Evolutionary conservation across 2,329 filamentous ascomycete genomes (phyloP).

Genomic region (Trichoderma pleuroti): DNA sequence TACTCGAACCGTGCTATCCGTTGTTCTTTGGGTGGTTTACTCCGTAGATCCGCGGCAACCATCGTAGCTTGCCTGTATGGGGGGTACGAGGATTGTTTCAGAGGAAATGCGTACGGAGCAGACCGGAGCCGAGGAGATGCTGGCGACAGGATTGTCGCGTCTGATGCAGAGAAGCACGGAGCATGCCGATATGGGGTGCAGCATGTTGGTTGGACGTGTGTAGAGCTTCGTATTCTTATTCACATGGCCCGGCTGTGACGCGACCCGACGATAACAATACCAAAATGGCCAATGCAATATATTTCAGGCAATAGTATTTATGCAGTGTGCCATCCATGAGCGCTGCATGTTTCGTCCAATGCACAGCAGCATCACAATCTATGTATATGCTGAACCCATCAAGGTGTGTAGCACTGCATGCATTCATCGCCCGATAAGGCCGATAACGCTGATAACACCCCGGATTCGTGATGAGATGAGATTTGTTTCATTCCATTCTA

Average conservation of each 20-base stretch:
- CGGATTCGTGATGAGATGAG: background rate
- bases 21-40: background rate
- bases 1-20: background rate
- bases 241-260: background rate
- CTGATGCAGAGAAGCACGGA: background rate
- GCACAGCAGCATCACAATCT: background rate
- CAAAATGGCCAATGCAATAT: background rate
- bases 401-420: background rate
- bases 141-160: background rate
- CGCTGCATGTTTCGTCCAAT: background rate
- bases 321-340: background rate
- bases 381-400: background rate
- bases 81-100: background rate
- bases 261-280: background rate
- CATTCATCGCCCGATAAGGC: constrained; percentile 1
- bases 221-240: constrained; percentile 2
- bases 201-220: background rate
- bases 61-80: background rate
- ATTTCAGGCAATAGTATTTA: background rate
- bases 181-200: background rate
- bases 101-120: background rate
- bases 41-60: background rate
- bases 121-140: background rate
- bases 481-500: background rate
- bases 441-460: background rate